Conservation (phyloP, 2,329 filamentous ascomycete species). For the Trichophyton mentagrophytes region DNA sequence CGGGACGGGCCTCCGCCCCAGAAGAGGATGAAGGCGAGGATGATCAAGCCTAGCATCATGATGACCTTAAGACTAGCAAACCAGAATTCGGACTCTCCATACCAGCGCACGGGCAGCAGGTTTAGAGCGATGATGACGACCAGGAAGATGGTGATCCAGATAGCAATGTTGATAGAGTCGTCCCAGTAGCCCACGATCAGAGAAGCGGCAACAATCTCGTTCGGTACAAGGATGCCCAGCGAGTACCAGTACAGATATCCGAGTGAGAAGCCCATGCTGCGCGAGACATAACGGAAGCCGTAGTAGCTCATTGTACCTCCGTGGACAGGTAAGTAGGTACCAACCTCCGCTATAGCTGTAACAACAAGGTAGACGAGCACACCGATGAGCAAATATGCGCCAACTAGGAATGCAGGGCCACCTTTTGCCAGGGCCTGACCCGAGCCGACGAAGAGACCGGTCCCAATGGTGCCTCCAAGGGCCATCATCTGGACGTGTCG, state of each 20-base stretch:
- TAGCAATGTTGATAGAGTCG: conserved; percentile 30
- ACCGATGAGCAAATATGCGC: conserved; percentile 41
- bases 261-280: conserved; percentile 32
- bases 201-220: conserved; percentile 53
- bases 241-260: conserved; percentile 39
- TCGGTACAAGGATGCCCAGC: conserved; percentile 36
- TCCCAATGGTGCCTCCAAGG: conserved; percentile 25
- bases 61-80: conserved; percentile 41
- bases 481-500: conserved; percentile 34
- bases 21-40: conserved; percentile 44
- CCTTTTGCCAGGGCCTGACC: conserved; percentile 42
- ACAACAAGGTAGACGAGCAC: conserved; percentile 37
- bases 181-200: conserved; percentile 55
- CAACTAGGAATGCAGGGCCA: conserved; percentile 40
- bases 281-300: conserved; percentile 32
- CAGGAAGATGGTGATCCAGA: conserved; percentile 46
- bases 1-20: conserved; percentile 43
- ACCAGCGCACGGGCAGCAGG: conserved; percentile 37
- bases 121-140: conserved; percentile 44
- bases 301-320: conserved; percentile 35
- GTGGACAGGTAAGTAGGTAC: conserved; percentile 33
- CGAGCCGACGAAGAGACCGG: conserved; percentile 43
- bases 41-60: conserved; percentile 39
- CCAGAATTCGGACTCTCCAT: conserved; percentile 45
- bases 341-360: conserved; percentile 33